Evolutionary conservation across 352 stramenopile species (phyloP).

Genomic region (Phytophthora podocarpi): DNA sequence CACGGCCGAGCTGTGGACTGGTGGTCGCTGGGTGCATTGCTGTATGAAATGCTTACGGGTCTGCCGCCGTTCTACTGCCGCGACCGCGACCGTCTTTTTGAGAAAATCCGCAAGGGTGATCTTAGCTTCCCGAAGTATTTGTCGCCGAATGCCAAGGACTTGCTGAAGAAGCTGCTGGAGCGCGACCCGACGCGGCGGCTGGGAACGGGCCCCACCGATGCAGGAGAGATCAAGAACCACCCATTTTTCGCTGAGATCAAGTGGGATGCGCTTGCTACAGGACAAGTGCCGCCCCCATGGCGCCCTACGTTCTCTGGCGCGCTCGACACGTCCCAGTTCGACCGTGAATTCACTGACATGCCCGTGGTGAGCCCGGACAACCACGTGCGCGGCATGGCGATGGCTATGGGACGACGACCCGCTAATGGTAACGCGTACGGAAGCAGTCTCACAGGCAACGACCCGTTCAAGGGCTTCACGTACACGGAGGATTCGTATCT

Average conservation of each 20-base stretch:
- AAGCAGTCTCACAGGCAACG: conserved; percentile 62
- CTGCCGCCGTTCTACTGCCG: conserved; percentile 94
- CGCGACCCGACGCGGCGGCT: conserved; percentile 94
- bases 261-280: conserved; percentile 64
- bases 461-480: conserved; percentile 87
- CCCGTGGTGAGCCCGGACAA: conserved; percentile 93
- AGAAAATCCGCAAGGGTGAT: conserved; percentile 96
- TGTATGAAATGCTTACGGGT: conserved; percentile 86
- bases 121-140: conserved; percentile 97
- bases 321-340: conserved; percentile 98
- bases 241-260: conserved; percentile 84
- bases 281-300: conserved; percentile 90
- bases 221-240: conserved; percentile 84
- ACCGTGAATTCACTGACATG: conserved; percentile 97
- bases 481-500: conserved; percentile 86
- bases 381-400: conserved; percentile 60
- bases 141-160: conserved; percentile 75
- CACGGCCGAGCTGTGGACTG: conserved; percentile 98
- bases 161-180: conserved; percentile 93
- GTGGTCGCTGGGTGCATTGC: conserved; percentile 94
- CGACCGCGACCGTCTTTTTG: conserved; percentile 96
- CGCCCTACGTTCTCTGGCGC: conserved; percentile 91
- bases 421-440: conserved; percentile 47
- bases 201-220: conserved; percentile 87
- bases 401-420: conserved; percentile 50